phyloP scores from a whole-genome alignment of 345 rosid species.

The Brassica carinata region DNA sequence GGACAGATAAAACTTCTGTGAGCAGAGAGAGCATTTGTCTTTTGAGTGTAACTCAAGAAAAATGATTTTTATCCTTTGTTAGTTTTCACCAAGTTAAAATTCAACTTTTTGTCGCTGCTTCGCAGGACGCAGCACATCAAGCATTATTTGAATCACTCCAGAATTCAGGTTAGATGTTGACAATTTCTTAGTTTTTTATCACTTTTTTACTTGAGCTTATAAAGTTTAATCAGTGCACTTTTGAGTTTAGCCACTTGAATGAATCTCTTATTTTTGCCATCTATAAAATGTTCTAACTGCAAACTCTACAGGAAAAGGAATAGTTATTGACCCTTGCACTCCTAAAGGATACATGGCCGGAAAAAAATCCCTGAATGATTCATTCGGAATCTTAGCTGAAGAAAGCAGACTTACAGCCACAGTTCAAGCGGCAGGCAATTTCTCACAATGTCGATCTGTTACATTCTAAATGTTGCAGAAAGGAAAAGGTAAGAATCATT shows the following conservation, averaged over 20 bases:
- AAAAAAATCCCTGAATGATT: too few relatives aligned
- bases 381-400: too few relatives aligned
- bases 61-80: neutral
- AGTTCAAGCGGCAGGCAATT: slow-evolving; percentile 71
- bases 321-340: slow-evolving; percentile 74
- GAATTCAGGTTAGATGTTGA: slow-evolving; percentile 45
- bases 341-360: slow-evolving; percentile 65
- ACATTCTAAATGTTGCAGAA: slow-evolving; percentile 60
- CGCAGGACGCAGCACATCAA: slow-evolving; percentile 76
- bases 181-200: neutral
- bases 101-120: slow-evolving; percentile 21
- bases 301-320: slow-evolving; percentile 42
- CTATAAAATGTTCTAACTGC: slow-evolving; percentile 39
- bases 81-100: slow-evolving; percentile 1
- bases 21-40: neutral
- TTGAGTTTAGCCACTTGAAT: too few relatives aligned
- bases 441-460: slow-evolving; percentile 80
- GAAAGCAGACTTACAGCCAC: slow-evolving; percentile 1
- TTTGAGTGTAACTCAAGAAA: slow-evolving; percentile 4
- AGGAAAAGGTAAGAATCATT: slow-evolving; percentile 60
- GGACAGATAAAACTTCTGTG: slow-evolving; percentile 63
- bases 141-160: slow-evolving; percentile 56
- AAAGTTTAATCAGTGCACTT: neutral
- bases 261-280: too few relatives aligned
- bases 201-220: neutral